Evolutionary conservation across 345 rosid genomes (phyloP).

Genomic region (Boechera stricta): DNA sequence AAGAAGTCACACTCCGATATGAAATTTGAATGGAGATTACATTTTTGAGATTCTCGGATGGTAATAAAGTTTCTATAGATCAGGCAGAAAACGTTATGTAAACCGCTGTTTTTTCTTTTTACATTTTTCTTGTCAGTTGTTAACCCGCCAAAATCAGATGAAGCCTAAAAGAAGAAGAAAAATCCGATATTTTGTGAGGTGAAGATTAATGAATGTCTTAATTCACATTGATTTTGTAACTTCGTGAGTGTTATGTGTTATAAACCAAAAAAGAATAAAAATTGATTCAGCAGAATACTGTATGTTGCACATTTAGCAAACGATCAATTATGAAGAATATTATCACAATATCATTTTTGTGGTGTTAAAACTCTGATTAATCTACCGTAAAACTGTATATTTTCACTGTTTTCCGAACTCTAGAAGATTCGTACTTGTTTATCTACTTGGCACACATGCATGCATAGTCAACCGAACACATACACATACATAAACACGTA

Average conservation of each 20-base stretch:
- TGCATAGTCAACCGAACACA: constrained; percentile 14
- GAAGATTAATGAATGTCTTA: not conserved
- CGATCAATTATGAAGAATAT: not conserved
- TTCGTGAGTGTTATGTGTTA: not conserved
- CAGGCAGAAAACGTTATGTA: constrained; percentile 7
- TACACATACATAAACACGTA: constrained; percentile 12
- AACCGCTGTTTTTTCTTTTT: not conserved
- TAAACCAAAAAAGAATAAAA: not conserved
- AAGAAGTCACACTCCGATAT: not conserved
- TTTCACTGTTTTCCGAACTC: not conserved
- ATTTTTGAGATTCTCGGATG: constrained; percentile 23
- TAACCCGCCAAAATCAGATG: constrained; percentile 11
- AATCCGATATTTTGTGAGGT: not conserved
- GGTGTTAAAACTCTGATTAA: not conserved
- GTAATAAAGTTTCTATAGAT: constrained; percentile 28
- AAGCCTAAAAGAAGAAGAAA: not conserved
- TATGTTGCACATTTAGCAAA: not conserved
- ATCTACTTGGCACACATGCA: constrained; percentile 46
- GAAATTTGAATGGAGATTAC: constrained; percentile 12
- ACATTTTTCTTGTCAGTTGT: constrained; percentile 12
- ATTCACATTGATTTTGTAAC: not conserved
- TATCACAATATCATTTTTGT: not conserved
- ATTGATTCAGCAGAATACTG: not conserved
- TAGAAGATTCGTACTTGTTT: constrained; percentile 8
- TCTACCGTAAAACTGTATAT: not conserved